Evolutionary conservation across 495 filamentous ascomycete species (phyloP).

Genomic region (Pseudoneurospora amorphoporcata): DNA sequence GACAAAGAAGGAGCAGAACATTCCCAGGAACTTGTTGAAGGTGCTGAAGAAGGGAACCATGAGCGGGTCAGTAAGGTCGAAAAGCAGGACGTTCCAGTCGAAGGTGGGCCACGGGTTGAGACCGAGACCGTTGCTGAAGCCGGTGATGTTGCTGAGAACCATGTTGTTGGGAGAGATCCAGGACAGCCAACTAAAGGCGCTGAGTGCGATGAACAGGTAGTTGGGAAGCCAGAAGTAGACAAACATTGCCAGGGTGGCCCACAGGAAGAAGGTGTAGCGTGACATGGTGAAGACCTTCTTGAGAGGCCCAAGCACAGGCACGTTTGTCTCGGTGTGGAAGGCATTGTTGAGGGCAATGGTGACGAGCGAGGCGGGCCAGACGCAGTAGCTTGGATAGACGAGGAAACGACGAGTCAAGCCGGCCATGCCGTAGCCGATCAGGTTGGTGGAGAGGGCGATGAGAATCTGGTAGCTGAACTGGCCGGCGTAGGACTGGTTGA

Average conservation of each 20-base stretch:
- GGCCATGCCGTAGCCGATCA: constrained; percentile 40
- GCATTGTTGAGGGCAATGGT: constrained; percentile 31
- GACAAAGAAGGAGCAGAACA: constrained; percentile 13
- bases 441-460: constrained; percentile 29
- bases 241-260: constrained; percentile 13
- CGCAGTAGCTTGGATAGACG: constrained; percentile 34
- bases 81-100: constrained; percentile 27
- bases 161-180: constrained; percentile 28
- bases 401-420: constrained; percentile 45
- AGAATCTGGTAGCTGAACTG: constrained; percentile 31
- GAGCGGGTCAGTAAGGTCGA: constrained; percentile 22
- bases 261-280: constrained; percentile 25
- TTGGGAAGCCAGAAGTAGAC: constrained; percentile 23
- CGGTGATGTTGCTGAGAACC: constrained; percentile 20
- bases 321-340: constrained; percentile 25
- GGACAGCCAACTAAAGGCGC: constrained; percentile 19
- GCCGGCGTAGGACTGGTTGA: constrained; percentile 27
- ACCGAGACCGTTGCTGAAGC: constrained; percentile 26
- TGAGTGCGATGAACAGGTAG: constrained; percentile 17
- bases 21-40: constrained; percentile 27
- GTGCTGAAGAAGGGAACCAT: constrained; percentile 30
- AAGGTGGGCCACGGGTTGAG: constrained; percentile 30
- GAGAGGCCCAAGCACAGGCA: constrained; percentile 21
- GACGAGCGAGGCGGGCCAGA: constrained; percentile 30
- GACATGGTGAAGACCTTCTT: constrained; percentile 18